These are phyloP conservation scores for Candida hispaniensis DNA, from an alignment of 805 yeast genomes.

Conservation along the genomic window DNA sequence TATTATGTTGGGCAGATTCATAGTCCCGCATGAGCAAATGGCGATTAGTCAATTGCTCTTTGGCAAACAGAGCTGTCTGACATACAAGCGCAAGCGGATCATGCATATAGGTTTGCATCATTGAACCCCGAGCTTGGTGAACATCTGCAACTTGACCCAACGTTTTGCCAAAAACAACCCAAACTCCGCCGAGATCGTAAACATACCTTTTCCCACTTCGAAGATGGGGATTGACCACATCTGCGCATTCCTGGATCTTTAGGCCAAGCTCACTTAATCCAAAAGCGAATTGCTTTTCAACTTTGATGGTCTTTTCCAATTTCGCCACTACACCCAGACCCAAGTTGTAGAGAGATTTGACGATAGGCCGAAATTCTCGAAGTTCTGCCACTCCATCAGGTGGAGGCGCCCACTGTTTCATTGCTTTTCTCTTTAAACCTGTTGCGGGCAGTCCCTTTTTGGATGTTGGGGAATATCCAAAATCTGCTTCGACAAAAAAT, in stretches of 20 bases:
- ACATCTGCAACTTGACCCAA: constrained; percentile 37
- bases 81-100: constrained; percentile 59
- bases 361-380: constrained; percentile 76
- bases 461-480: constrained; percentile 52
- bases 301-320: constrained; percentile 44
- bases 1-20: constrained; percentile 61
- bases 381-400: constrained; percentile 75
- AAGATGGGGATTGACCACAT: constrained; percentile 16
- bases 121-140: constrained; percentile 57
- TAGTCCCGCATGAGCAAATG: constrained; percentile 88
- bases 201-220: constrained; percentile 23
- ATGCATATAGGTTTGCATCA: constrained; percentile 62
- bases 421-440: constrained; percentile 77
- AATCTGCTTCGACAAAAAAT: constrained; percentile 70
- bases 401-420: constrained; percentile 87
- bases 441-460: constrained; percentile 59
- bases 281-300: constrained; percentile 39
- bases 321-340: constrained; percentile 43
- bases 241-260: constrained; percentile 22
- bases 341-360: constrained; percentile 59
- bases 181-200: constrained; percentile 50
- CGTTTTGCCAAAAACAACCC: constrained; percentile 45
- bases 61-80: constrained; percentile 73
- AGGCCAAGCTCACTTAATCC: constrained; percentile 47
- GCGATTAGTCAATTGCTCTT: constrained; percentile 87